Evolutionary conservation across 805 yeast species (phyloP), one percentile per base, ranked within the genome.

Genomic region (Torulaspora maleeae): DNA sequence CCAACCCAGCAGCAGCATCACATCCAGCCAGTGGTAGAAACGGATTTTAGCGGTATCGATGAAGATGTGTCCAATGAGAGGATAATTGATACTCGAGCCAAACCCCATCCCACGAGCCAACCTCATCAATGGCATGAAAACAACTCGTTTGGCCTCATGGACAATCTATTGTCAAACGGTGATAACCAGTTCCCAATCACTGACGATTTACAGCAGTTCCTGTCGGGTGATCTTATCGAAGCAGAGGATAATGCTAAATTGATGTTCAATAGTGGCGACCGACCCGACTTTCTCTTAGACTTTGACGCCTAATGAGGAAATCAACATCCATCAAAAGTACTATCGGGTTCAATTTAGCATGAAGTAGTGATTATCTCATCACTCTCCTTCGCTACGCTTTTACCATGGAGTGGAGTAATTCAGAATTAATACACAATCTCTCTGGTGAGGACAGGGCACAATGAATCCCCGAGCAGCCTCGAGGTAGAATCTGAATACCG

Each of bases 171-270:
- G 17, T 33, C 41, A 32, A 30, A 20, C 20, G 28, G 13, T 27
- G 36, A 32, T 36, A 38, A 39, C 2, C 41, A 43, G 1, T 27
- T 37, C n/a, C 41, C 45, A 11, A 11, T 42, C 10, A 38, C 52
- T 20, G 64, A 59, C 33, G 66, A 63, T 36, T 45, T 64, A 20
- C 55, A 60, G 32, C 60, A 64, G 42, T 64, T 58, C 36, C 41
- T 64, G 29, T 61, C 66, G 2, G 67, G 67, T 7, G 58, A 58
- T 32, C 16, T 58, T 20, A 54, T 55, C 25, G 68, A 63, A 38
- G 65, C 64, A 9, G 64, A 61, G 36, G 67, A 63, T 42, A 61
- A 63, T 37, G 65, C 61, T 10, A 59, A 56, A 46, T 30, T 64
- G 28, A 55, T 58, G 53, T 61, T 55, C 39, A 58, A 58, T 22